phyloP scores from a whole-genome alignment of 192 early-diverging fungal species.

The Chytriomyces confervae region DNA sequence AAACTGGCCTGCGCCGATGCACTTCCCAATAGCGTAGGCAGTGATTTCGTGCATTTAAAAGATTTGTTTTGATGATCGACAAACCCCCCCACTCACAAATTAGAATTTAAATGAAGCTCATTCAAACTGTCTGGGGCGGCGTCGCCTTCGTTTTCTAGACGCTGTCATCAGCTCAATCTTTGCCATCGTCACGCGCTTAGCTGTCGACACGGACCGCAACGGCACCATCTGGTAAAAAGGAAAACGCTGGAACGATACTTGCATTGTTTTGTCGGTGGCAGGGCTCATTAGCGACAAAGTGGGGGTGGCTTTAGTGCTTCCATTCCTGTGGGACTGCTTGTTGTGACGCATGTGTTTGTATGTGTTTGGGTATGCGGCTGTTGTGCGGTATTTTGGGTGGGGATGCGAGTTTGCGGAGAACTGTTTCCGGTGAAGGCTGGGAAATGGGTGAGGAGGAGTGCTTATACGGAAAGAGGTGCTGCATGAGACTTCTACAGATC shows the following conservation, averaged over 20 bases:
- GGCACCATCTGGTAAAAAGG: constrained; percentile 1
- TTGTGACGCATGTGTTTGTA: background rate
- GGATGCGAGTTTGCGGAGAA: background rate
- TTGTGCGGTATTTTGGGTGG: constrained; percentile 6
- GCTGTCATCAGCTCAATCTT: too few relatives aligned
- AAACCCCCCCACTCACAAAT: too few relatives aligned
- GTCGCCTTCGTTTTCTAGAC: too few relatives aligned
- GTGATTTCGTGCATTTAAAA: constrained; percentile 8
- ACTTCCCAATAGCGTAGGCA: constrained; percentile 35
- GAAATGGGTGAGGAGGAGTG: background rate
- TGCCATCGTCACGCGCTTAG: background rate
- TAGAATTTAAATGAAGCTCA: too few relatives aligned
- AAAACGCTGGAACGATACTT: background rate
- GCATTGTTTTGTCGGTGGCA: background rate
- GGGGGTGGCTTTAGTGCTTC: too few relatives aligned
- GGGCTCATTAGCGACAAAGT: background rate
- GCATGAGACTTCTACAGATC: too few relatives aligned
- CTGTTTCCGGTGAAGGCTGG: background rate
- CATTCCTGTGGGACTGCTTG: background rate
- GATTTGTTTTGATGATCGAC: too few relatives aligned
- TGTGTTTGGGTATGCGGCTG: background rate
- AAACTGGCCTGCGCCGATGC: constrained; percentile 43
- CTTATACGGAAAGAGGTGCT: background rate
- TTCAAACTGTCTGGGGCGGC: too few relatives aligned
- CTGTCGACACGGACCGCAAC: background rate